A percentile compares a stretch with the other conserved stretches of the same genome.
Evolutionary conservation across 768 basidiomycete genomes (phyloP).

Genomic region (Kwoniella pini): DNA sequence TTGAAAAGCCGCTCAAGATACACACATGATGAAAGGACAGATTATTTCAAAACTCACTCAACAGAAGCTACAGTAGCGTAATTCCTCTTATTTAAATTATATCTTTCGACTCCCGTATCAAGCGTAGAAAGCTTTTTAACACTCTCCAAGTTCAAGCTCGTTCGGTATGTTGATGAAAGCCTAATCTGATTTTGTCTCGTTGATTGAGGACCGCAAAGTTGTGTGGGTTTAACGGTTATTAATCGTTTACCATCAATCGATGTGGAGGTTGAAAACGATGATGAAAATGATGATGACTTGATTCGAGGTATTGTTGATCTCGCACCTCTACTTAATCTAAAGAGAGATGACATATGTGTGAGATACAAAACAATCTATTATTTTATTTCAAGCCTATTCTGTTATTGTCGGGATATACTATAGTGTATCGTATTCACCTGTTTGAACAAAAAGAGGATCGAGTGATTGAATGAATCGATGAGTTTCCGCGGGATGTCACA

Average conservation of each 20-base stretch:
- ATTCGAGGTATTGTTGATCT: not conserved
- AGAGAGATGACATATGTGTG: slow-evolving; percentile 8
- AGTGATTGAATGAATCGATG: not conserved
- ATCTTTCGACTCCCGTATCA: not conserved
- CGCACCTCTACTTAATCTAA: slow-evolving; percentile 1
- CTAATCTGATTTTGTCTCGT: not conserved
- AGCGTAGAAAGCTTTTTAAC: not conserved
- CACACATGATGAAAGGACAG: not conserved
- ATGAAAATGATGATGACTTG: not conserved
- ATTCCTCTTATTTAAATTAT: slow-evolving; percentile 1
- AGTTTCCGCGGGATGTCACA: slow-evolving; percentile 4
- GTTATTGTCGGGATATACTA: no score
- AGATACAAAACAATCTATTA: not conserved
- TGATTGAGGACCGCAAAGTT: not conserved
- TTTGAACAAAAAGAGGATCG: not conserved
- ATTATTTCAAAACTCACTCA: slow-evolving; percentile 10
- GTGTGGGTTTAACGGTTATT: not conserved
- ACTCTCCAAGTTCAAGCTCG: no score
- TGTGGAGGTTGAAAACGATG: not conserved
- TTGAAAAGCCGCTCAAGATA: not conserved
- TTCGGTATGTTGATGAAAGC: not conserved
- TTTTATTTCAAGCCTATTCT: not conserved
- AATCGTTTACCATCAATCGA: slow-evolving; percentile 1
- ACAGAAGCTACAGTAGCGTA: slow-evolving; percentile 20
- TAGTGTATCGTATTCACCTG: not conserved